Conservation (phyloP, 2,329 filamentous ascomycete species). For the Didymella keratinophila region DNA sequence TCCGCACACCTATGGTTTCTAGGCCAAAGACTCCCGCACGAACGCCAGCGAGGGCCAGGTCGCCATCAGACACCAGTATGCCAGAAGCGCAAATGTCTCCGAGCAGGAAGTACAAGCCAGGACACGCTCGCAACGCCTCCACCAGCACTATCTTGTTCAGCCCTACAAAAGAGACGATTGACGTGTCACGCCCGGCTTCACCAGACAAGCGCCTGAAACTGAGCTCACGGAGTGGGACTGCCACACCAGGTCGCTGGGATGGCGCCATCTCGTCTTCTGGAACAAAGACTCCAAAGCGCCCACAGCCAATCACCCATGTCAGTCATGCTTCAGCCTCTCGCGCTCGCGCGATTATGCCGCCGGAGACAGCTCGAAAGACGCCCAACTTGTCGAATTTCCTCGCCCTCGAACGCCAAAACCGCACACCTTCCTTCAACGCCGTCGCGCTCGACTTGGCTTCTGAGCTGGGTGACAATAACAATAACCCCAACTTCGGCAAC, state of each 20-base stretch:
- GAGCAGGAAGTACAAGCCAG: conserved; percentile 36
- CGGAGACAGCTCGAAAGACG: conserved; percentile 64
- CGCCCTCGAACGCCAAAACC: conserved; percentile 56
- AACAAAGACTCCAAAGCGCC: conserved; percentile 55
- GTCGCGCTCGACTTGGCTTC: conserved; percentile 72
- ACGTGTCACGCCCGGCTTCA: conserved; percentile 45
- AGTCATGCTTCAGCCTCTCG: conserved; percentile 40
- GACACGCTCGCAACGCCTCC: conserved; percentile 77
- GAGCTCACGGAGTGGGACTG: conserved; percentile 44
- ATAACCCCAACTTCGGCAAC: conserved; percentile 68
- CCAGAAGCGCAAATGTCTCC: conserved; percentile 46
- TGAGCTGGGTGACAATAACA: conserved; percentile 69
- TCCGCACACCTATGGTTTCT: conserved; percentile 53
- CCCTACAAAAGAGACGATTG: conserved; percentile 59
- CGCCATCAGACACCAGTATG: conserved; percentile 43
- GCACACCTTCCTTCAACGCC: conserved; percentile 70
- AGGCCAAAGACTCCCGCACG: conserved; percentile 38
- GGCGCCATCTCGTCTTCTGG: conserved; percentile 34
- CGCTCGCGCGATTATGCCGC: conserved; percentile 43
- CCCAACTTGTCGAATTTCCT: conserved; percentile 65
- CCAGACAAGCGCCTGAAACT: conserved; percentile 42
- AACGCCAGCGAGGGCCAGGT: conserved; percentile 32
- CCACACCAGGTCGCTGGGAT: conserved; percentile 43
- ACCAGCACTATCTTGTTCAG: conserved; percentile 86
- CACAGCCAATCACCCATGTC: conserved; percentile 21